Conservation (phyloP, 345 rosid genomes). For the Corchorus olitorius region DNA sequence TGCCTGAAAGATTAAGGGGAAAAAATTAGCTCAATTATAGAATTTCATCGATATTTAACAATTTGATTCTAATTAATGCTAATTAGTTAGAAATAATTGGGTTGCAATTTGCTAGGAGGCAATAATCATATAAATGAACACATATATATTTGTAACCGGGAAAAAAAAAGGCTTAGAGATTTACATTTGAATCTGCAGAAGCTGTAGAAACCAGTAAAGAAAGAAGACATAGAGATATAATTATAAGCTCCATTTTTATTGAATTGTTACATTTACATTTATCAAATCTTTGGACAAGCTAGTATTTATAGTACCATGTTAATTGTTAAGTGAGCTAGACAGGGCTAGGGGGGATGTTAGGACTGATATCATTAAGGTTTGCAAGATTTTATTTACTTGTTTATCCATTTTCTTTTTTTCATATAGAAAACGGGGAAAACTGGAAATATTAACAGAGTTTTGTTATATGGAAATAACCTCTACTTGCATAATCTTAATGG, state of each 20-base stretch:
- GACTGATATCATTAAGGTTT: background rate
- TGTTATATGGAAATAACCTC: background rate
- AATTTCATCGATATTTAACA: constrained; percentile 22
- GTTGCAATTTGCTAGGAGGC: no score
- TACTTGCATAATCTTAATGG: background rate
- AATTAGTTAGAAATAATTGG: no score
- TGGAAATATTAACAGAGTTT: background rate
- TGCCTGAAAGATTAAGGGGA: constrained; percentile 12
- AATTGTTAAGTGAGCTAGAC: background rate
- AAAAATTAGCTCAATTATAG: no score
- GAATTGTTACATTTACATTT: background rate
- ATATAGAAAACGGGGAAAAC: background rate
- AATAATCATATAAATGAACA: no score
- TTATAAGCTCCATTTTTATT: background rate
- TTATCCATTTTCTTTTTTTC: background rate
- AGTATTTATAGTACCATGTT: background rate
- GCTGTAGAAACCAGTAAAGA: background rate
- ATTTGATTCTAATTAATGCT: no score
- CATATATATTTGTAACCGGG: no score
- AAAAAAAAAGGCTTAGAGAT: background rate
- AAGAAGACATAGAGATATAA: background rate
- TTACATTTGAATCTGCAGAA: constrained; percentile 13
- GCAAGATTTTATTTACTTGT: background rate
- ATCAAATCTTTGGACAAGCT: background rate
- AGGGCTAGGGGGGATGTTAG: background rate